Evolutionary conservation across 345 rosid species (phyloP).

Genomic region (Eucalyptus grandis): DNA sequence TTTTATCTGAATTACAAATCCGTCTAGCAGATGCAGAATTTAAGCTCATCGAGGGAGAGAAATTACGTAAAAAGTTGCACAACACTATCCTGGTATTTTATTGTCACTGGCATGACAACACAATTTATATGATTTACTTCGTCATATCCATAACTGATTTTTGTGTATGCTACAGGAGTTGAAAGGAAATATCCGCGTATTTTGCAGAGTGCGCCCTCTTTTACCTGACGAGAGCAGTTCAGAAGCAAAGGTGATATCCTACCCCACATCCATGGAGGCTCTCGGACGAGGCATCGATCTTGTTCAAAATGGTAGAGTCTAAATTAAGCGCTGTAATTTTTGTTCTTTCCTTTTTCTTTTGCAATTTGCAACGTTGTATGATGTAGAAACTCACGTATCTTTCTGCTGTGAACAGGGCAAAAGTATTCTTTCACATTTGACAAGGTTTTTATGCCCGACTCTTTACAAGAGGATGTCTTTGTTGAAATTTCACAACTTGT

Average conservation of each 20-base stretch:
- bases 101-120: not conserved
- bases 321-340: not conserved
- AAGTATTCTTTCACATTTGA: conserved; percentile 80
- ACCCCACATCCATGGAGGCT: conserved; percentile 65
- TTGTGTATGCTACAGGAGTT: conserved; percentile 47
- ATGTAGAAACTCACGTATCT: not conserved
- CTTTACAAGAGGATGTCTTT: conserved; percentile 81
- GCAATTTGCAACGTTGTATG: not conserved
- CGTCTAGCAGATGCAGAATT: conserved; percentile 75
- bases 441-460: conserved; percentile 64
- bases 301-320: conserved; percentile 50
- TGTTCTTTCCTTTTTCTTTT: not conserved
- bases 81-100: conserved; percentile 81
- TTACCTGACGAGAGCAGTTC: conserved; percentile 52
- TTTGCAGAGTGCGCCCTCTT: conserved; percentile 92
- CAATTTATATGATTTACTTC: not conserved
- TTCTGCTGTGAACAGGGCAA: conserved; percentile 44
- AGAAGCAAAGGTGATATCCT: conserved; percentile 47
- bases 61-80: conserved; percentile 81
- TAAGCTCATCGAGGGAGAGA: conserved; percentile 91
- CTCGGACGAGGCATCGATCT: conserved; percentile 77
- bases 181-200: conserved; percentile 96
- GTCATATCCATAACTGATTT: not conserved
- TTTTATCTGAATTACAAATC: conserved; percentile 49
- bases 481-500: conserved; percentile 93